Percentiles rank a stretch among this genome's conserved stretches.
These are phyloP conservation scores for Quercus alba DNA, from an alignment of 306 rosid species.

Conservation along the genomic window DNA sequence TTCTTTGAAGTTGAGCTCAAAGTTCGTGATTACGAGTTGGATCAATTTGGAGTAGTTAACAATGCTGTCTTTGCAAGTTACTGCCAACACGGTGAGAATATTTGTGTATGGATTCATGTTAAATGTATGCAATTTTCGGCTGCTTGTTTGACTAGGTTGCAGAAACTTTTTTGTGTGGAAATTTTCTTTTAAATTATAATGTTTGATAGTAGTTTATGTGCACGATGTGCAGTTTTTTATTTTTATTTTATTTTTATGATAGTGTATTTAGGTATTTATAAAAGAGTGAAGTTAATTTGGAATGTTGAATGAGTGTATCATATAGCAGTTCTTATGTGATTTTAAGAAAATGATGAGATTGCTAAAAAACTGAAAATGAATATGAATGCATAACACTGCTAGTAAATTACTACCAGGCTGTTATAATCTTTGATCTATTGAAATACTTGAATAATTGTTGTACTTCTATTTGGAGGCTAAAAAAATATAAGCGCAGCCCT, in stretches of 20 bases:
- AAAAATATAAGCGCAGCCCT: neutral
- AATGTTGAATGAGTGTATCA: neutral
- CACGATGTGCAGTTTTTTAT: neutral
- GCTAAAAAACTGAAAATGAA: neutral
- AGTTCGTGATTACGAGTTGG: conserved; percentile 91
- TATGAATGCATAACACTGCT: neutral
- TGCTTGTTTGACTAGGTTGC: neutral
- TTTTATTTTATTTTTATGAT: neutral
- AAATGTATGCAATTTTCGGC: neutral
- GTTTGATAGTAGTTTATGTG: neutral
- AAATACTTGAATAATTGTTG: neutral
- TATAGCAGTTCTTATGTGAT: neutral
- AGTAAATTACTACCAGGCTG: neutral
- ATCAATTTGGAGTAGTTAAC: conserved; percentile 92
- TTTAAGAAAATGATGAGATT: neutral
- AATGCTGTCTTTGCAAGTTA: conserved; percentile 90
- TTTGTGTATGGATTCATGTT: conserved; percentile 3
- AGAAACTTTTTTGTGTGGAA: neutral
- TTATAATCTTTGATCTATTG: neutral
- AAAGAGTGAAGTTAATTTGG: conserved; percentile 2
- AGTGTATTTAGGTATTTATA: neutral
- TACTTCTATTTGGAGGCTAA: neutral
- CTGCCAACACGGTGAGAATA: conserved; percentile 78
- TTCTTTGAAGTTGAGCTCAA: conserved; percentile 64
- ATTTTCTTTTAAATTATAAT: neutral